These are phyloP conservation scores for Chimonanthus salicifolius DNA, from an alignment of 164 flowering plant genomes.

Conservation along the genomic window DNA sequence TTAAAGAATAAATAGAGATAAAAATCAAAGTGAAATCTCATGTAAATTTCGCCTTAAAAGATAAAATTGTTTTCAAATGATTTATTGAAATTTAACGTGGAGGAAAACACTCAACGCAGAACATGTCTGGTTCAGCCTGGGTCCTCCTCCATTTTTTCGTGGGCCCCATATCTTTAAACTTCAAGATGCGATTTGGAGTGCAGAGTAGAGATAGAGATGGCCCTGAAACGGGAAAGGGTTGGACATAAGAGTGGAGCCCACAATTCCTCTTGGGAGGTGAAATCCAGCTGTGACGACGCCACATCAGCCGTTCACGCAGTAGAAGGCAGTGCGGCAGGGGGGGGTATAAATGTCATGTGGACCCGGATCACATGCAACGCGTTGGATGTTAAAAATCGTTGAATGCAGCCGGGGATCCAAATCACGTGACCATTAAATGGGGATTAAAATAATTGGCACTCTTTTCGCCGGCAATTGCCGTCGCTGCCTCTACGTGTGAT, in stretches of 20 bases:
- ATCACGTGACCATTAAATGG: constrained; percentile 44
- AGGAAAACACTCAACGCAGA: no score
- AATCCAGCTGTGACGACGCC: not conserved
- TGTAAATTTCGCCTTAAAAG: no score
- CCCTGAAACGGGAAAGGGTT: not conserved
- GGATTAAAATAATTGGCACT: not conserved
- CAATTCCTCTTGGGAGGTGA: not conserved
- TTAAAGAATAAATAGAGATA: no score
- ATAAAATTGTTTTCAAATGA: no score
- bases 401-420: constrained; percentile 16
- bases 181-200: not conserved
- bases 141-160: no score
- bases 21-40: no score
- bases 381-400: constrained; percentile 21
- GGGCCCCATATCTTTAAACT: not conserved
- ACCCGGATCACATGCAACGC: constrained; percentile 41
- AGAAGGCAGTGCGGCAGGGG: not conserved
- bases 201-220: not conserved
- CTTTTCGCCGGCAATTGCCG: not conserved
- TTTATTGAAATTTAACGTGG: no score
- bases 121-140: no score
- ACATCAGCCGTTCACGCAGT: not conserved
- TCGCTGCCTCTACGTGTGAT: not conserved
- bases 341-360: constrained; percentile 12
- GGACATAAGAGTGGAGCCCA: not conserved